Evolutionary conservation across 345 rosid genomes (phyloP), one percentile per base, ranked within the genome.

Genomic region (Eucalyptus grandis): DNA sequence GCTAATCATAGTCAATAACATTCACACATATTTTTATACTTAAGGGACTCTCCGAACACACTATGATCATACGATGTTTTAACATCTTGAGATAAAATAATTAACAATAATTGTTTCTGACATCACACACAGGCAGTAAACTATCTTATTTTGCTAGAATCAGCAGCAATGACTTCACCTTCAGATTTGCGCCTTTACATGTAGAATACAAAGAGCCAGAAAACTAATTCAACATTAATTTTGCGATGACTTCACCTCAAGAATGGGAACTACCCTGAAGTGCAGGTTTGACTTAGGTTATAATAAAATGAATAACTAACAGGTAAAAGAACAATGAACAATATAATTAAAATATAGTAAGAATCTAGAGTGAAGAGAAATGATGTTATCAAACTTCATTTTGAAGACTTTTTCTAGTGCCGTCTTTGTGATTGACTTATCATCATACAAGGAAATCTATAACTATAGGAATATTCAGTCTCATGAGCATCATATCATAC

Each of bases 381-480:
- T 0, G 30, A 58, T 58, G 30, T 58, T 0, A 11, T 9, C 65
- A 4, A 4, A 58, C 65, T 58, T 58, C 65, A 22, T 56, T 26
- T 58, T 58, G 65, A 58, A 58, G 65, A 58, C 30, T 1, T 58
- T 24, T 24, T 58, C 30, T 58, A 24, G 65, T 58, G 65, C 12
- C n/a, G 30, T 58, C 65, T 4, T 58, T 58, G 65, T 58, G 65
- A 58, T 58, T 58, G 65, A 58, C 14, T 24, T 58, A 58, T n/a
- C 65, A 58, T 58, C 65, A 58, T 24, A 24, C 65, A 58, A 58
- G 65, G n/a, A 58, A 58, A 58, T 58, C 3, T 10, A 58, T 24
- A 24, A 4, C 65, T 58, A 10, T 22, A 58, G 30, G 30, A 24
- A 58, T 58, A 58, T 24, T 58, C 65, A 58, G 0, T 58, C n/a